Conservation (phyloP, 257 asterid genomes). For the Petrea volubilis region DNA sequence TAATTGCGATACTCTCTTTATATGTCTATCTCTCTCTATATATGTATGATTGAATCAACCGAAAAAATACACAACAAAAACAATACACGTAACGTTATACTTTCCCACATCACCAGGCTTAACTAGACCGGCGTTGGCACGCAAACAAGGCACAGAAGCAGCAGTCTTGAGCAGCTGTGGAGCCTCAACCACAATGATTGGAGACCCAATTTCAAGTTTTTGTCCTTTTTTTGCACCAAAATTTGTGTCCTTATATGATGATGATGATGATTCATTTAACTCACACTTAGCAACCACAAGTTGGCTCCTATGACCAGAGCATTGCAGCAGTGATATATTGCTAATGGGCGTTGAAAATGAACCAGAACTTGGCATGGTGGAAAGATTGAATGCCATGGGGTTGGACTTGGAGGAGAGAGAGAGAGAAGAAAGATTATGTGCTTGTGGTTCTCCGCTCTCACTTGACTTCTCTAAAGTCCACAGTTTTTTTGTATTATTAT, state of each 20-base stretch:
- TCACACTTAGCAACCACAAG: conserved; percentile 35
- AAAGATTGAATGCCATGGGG: conserved; percentile 40
- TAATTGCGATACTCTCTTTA: too few species aligned
- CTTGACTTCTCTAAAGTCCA: background rate
- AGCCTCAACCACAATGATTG: conserved; percentile 66
- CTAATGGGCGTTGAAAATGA: conserved; percentile 20
- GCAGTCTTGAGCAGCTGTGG: conserved; percentile 77
- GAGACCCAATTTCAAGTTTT: conserved; percentile 69
- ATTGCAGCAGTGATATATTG: conserved; percentile 11
- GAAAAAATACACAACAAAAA: background rate
- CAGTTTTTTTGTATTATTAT: background rate
- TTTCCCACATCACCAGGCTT: conserved; percentile 91
- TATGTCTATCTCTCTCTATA: too few species aligned
- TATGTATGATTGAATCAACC: too few species aligned
- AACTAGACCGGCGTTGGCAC: conserved; percentile 63
- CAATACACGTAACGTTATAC: conserved; percentile 22
- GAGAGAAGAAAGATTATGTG: conserved; percentile 16
- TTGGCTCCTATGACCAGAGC: conserved; percentile 11
- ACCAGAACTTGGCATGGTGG: conserved; percentile 26
- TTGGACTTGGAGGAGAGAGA: too few species aligned
- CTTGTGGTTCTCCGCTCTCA: conserved; percentile 24
- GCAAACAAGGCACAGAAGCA: conserved; percentile 80
- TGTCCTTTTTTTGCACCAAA: conserved; percentile 12
- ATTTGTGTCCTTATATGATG: conserved; percentile 6
- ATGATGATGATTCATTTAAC: conserved; percentile 20